Conservation (phyloP, 2,329 filamentous ascomycete species). For the Lasiodiplodia citricola region DNA sequence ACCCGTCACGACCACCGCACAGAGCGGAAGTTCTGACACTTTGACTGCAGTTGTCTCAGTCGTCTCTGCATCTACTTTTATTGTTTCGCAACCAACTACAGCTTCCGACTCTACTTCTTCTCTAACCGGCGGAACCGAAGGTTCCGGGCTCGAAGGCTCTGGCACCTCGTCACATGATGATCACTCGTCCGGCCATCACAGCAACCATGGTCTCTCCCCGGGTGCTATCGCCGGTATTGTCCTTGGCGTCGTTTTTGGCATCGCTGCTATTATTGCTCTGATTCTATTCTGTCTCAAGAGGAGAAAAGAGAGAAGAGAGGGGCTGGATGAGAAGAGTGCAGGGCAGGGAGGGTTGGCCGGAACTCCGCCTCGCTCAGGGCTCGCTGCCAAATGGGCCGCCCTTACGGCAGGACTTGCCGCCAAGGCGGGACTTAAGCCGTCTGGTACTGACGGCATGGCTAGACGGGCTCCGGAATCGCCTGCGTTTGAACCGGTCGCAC, state of each 20-base stretch:
- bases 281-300: slow-evolving; percentile 12
- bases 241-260: slow-evolving; percentile 12
- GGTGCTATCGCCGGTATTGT: slow-evolving; percentile 21
- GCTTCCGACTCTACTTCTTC: slow-evolving; percentile 4
- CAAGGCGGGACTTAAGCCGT: slow-evolving; percentile 2
- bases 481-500: slow-evolving; percentile 10
- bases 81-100: slow-evolving; percentile 8
- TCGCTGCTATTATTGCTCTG: slow-evolving; percentile 1
- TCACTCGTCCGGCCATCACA: neutral
- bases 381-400: slow-evolving; percentile 8
- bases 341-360: slow-evolving; percentile 1
- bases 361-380: neutral
- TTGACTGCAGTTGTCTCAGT: slow-evolving; percentile 19
- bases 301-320: neutral
- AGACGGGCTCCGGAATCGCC: slow-evolving; percentile 11
- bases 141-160: neutral
- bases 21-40: slow-evolving; percentile 19
- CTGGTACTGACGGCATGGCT: neutral
- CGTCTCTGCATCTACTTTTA: slow-evolving; percentile 20
- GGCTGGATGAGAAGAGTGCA: neutral
- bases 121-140: neutral
- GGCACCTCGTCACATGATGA: neutral
- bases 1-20: neutral
- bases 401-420: neutral
- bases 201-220: slow-evolving; percentile 1